Evolutionary conservation across 1,139 yeast genomes (phyloP).

Genomic region (Dujonia santamariae): DNA sequence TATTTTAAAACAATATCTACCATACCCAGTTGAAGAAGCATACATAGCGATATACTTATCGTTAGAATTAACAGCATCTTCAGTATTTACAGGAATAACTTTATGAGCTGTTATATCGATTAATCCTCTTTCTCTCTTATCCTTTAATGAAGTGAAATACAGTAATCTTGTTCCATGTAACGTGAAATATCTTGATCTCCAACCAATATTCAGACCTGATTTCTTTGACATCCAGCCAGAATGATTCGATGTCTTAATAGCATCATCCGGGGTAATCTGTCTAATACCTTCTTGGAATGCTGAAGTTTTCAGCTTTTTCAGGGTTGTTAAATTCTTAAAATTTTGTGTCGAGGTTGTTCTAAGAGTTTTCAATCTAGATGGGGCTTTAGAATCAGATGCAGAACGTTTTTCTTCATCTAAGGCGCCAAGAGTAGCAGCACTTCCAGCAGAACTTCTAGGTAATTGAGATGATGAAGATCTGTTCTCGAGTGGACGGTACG

Average conservation of each 20-base stretch:
- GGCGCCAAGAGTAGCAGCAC: conserved; percentile 6
- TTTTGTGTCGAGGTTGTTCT: conserved; percentile 45
- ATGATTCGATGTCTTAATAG: conserved; percentile 69
- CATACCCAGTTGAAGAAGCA: conserved; percentile 92
- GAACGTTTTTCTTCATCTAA: conserved; percentile 30
- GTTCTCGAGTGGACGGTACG: conserved; percentile 11
- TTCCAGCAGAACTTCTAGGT: not conserved
- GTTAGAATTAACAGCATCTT: conserved; percentile 58
- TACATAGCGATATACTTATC: conserved; percentile 80
- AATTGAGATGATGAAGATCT: conserved; percentile 5
- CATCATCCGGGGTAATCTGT: conserved; percentile 69
- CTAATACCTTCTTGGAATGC: conserved; percentile 94
- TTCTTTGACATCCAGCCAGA: conserved; percentile 97
- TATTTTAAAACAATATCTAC: conserved; percentile 85
- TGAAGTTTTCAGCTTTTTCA: conserved; percentile 67
- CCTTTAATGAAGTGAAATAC: conserved; percentile 78
- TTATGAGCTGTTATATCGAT: conserved; percentile 95
- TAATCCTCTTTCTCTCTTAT: conserved; percentile 82
- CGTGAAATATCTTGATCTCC: conserved; percentile 89
- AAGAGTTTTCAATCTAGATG: conserved; percentile 37
- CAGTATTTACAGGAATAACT: conserved; percentile 59
- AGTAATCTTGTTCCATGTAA: conserved; percentile 91
- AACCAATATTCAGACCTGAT: conserved; percentile 77
- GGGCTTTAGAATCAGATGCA: conserved; percentile 26
- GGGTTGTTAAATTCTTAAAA: conserved; percentile 39